A percentile compares a stretch with the other conserved stretches of the same genome.
Evolutionary conservation across 1,284 basidiomycete species (phyloP).

Genomic region (Athelia sp.): DNA sequence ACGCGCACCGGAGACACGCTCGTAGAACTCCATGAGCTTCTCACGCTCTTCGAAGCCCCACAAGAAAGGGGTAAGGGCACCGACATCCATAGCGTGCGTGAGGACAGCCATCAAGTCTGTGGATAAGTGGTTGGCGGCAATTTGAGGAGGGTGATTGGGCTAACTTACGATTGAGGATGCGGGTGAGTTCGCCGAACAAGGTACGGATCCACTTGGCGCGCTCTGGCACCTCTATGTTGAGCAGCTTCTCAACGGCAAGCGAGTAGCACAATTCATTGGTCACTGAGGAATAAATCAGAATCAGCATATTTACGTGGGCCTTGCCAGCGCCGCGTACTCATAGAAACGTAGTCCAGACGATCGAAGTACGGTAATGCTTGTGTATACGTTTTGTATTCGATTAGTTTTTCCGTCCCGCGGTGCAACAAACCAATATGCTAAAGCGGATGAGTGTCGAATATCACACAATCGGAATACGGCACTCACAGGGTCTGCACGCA

Average conservation of each 20-base stretch:
- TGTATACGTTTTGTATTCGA: conserved; percentile 98
- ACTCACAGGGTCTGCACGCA: conserved; percentile 84
- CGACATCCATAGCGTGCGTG: conserved; percentile 95
- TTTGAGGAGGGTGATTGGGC: not conserved
- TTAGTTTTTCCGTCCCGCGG: conserved; percentile 97
- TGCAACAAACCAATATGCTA: conserved; percentile 96
- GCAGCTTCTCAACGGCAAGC: conserved; percentile 94
- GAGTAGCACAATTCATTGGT: conserved; percentile 97
- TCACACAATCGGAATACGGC: not conserved
- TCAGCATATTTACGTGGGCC: not conserved
- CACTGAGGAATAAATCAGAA: conserved; percentile 46
- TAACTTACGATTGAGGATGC: conserved; percentile 84
- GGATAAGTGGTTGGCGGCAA: conserved; percentile 3
- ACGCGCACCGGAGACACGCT: conserved; percentile 96
- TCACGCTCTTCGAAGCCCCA: conserved; percentile 99
- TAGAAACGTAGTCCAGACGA: conserved; percentile 97
- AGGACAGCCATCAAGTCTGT: conserved; percentile 95
- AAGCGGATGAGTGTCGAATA: conserved; percentile 6
- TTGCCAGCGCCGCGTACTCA: conserved; percentile 80
- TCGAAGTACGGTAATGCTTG: conserved; percentile 99
- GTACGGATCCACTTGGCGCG: conserved; percentile 99
- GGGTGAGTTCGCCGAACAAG: conserved; percentile 95
- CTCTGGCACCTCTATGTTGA: conserved; percentile 99
- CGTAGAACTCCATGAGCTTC: conserved; percentile 99
- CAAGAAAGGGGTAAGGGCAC: conserved; percentile 96